Evolutionary conservation across 306 rosid species (phyloP).

Genomic region (Cucurbita argyrosperma): DNA sequence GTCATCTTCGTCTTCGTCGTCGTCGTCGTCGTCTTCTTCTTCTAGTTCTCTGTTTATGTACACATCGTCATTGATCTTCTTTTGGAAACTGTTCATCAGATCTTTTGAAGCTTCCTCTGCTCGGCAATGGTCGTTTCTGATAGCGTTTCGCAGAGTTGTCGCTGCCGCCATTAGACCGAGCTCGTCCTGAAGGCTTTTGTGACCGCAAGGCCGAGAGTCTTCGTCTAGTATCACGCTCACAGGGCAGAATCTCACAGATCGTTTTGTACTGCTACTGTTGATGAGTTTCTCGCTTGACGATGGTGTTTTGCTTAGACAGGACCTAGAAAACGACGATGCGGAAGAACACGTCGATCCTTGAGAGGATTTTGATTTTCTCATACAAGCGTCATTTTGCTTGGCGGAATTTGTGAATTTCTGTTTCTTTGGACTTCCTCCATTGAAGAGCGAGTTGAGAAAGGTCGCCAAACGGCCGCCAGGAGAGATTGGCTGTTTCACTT

Average conservation of each 20-base stretch:
- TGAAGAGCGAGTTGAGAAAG: constrained; percentile 76
- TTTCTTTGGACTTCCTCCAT: constrained; percentile 41
- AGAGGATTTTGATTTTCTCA: constrained; percentile 17
- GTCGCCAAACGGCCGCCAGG: constrained; percentile 77
- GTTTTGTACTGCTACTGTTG: constrained; percentile 22
- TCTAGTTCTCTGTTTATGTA: constrained; percentile 2
- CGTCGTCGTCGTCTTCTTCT: neutral
- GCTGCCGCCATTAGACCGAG: constrained; percentile 8
- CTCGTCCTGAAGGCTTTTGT: constrained; percentile 29
- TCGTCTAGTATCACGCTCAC: constrained; percentile 77
- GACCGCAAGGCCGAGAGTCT: constrained; percentile 76
- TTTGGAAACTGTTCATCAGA: neutral
- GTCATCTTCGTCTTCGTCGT: constrained; percentile 11
- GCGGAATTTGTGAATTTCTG: constrained; percentile 17
- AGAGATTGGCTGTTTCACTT: constrained; percentile 74
- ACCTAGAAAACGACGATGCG: constrained; percentile 77
- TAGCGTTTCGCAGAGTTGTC: constrained; percentile 20
- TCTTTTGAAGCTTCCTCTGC: neutral
- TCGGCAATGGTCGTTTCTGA: constrained; percentile 27
- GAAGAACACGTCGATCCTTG: constrained; percentile 58
- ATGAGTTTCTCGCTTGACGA: constrained; percentile 37
- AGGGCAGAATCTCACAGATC: constrained; percentile 78
- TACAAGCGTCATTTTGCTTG: neutral
- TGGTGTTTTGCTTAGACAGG: constrained; percentile 78
- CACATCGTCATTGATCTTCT: neutral